Evolutionary conservation across 1,139 yeast genomes (phyloP), one percentile per base, ranked within the genome.

Genomic region (Diutina rugosa): DNA sequence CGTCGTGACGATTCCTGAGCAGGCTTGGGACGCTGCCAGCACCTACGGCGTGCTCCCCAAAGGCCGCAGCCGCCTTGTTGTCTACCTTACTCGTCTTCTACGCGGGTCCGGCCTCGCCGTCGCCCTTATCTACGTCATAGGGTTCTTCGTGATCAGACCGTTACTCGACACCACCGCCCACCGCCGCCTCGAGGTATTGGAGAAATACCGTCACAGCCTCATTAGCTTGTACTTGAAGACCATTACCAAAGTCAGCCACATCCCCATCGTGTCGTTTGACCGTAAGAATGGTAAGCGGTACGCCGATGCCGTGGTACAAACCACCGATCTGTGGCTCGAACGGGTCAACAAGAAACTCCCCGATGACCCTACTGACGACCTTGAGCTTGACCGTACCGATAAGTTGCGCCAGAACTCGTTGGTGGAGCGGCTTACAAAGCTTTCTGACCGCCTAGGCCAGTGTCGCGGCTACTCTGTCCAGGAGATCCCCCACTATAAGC

Each of bases 231-330:
- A 74, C 60, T 63, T 76, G 45, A 69, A 66, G 46, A 59, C 72
- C 35, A 67, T 74, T 16, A 69, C 74, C 8, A 63, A 69, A 54
- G 77, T 76, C 3, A 69, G 69, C 55, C 62, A 72, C 57, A 73
- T 76, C 9, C 80, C 80, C 3, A 72, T 75, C 10, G 76, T 76
- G 14, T 72, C 73, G 7, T 65, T 73, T 53, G 66, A 66, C 53
- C 64, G 65, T 56, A 58, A 64, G 45, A 65, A 66, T 46, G 78
- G 74, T 14, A 67, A 68, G 54, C 60, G 69, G 29, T 72, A 73
- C 56, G 72, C 76, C 3, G 80, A 76, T 60, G 72, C 78, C 1
- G 68, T 70, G 57, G 62, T 67, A 29, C 80, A 76, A 61, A 76
- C 80, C 1, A 67, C 63, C 8, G 67, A 65, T 48, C 65, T 73